Conservation (phyloP, 305 asterid genomes). For the Solanum aculeatissimum region DNA sequence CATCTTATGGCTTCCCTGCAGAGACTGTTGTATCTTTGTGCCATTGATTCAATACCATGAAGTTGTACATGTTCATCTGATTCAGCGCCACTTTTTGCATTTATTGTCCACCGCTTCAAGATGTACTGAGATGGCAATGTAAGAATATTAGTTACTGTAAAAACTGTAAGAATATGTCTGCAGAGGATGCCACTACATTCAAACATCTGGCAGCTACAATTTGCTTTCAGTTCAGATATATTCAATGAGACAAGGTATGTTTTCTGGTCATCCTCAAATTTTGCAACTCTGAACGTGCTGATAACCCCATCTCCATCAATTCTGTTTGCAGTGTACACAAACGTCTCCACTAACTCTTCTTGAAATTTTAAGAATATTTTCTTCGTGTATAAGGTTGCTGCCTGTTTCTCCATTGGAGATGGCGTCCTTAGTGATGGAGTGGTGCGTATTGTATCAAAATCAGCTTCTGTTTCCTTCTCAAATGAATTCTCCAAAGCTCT, state of each 20-base stretch:
- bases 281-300: slow-evolving; percentile 75
- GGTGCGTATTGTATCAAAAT: slow-evolving; percentile 53
- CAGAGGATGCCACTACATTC: slow-evolving; percentile 76
- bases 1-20: slow-evolving; percentile 70
- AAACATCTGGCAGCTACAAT: slow-evolving; percentile 79
- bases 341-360: slow-evolving; percentile 83
- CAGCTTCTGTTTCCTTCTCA: slow-evolving; percentile 79
- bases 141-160: slow-evolving; percentile 77
- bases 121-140: slow-evolving; percentile 72
- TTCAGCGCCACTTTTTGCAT: slow-evolving; percentile 38
- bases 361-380: slow-evolving; percentile 65
- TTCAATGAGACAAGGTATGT: slow-evolving; percentile 52
- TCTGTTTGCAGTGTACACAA: slow-evolving; percentile 78
- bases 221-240: slow-evolving; percentile 53
- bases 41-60: slow-evolving; percentile 39
- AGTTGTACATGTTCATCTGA: slow-evolving; percentile 35
- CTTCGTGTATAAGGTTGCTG: slow-evolving; percentile 61
- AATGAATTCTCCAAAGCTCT: slow-evolving; percentile 70
- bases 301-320: slow-evolving; percentile 54
- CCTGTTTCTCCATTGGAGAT: slow-evolving; percentile 89
- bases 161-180: slow-evolving; percentile 78
- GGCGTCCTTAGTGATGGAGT: slow-evolving; percentile 64
- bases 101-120: slow-evolving; percentile 77
- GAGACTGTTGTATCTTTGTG: slow-evolving; percentile 46
- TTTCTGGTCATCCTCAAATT: slow-evolving; percentile 66